Evolutionary conservation across 2,329 filamentous ascomycete genomes (phyloP).

Genomic region (Fusarium illudens): DNA sequence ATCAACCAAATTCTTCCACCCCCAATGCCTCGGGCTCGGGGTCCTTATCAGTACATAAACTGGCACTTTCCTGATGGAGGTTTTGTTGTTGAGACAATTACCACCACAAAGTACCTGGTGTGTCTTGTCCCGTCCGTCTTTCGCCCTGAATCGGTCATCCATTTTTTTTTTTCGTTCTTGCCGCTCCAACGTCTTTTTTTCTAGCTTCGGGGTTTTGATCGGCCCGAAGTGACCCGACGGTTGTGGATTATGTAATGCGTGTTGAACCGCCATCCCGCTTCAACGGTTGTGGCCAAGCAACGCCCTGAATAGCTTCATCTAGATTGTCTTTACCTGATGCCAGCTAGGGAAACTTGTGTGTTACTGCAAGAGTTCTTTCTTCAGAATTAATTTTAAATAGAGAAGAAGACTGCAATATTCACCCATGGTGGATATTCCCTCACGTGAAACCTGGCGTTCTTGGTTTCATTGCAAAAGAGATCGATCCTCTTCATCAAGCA

Average conservation of each 20-base stretch:
- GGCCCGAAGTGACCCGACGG: not conserved
- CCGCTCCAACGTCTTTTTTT: slow-evolving; percentile 19
- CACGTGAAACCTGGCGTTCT: too few relatives aligned
- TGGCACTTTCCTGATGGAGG: slow-evolving; percentile 25
- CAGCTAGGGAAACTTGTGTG: not conserved
- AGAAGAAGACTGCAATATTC: too few relatives aligned
- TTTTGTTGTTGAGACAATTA: slow-evolving; percentile 38
- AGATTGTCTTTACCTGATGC: not conserved
- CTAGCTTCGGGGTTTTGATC: slow-evolving; percentile 18
- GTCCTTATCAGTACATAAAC: not conserved
- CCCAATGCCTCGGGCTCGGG: not conserved
- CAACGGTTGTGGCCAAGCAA: not conserved
- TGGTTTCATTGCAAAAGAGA: not conserved
- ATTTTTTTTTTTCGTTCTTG: slow-evolving; percentile 18
- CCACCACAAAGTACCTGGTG: slow-evolving; percentile 22
- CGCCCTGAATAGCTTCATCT: not conserved
- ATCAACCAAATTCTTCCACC: not conserved
- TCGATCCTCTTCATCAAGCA: not conserved
- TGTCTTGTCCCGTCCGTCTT: slow-evolving; percentile 8
- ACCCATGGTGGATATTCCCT: too few relatives aligned
- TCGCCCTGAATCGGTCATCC: slow-evolving; percentile 17
- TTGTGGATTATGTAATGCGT: not conserved
- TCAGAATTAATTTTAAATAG: too few relatives aligned
- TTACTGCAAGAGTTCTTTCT: too few relatives aligned
- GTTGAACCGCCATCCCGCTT: not conserved